Base-by-base conservation (phyloP, 2,329 filamentous ascomycete species). In the Diaporthe citri region DNA sequence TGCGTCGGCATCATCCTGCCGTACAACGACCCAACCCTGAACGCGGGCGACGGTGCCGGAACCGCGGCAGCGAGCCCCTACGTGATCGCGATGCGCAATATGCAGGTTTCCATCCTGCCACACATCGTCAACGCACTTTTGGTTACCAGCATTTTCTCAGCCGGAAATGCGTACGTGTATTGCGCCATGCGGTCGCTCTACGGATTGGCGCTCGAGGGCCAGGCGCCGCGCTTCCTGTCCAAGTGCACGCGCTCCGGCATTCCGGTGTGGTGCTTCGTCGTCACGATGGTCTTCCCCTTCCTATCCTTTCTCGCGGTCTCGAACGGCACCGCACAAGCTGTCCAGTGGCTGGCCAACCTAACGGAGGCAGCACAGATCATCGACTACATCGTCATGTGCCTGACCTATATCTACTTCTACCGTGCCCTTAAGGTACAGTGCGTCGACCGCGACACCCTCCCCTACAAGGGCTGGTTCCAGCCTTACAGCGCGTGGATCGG, bases 1-100 rank as follows among this genome's bases (percentile, higher is more conserved):
- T 88, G 87, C 36, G 89, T 93, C 36, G 92, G 92, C n/a, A 92
- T 94, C 67, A 82, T 93, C 67, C 87, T 95, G 71, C 87, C 93
- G 3, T 92, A 91, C 81, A 89, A 94, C 76, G 91, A 94, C 79
- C 78, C 84, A 0, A 87, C 86, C 17, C 85, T 95, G 25, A 74
- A 76, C 85, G 82, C 41, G 8, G 90, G 89, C 2, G 79, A 88
- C 22, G 78, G 76, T 28, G 75, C 79, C 17, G 81, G 82, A 9
- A 88, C 86, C 7, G 90, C 89, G 10, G 88, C 88, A 3, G 89
- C 89, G 1, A 92, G 90, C 41, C 90, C 90, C 3, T 92, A 91
- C 77, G 90, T 92, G 72, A 91, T 92, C 78, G 90, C 90, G 67
- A 91, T 92, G 88, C 81, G 85, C 72, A 89, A 89, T 77, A 78